Evolutionary conservation across 2,329 filamentous ascomycete species (phyloP).

Genomic region (Tolypocladium album): DNA sequence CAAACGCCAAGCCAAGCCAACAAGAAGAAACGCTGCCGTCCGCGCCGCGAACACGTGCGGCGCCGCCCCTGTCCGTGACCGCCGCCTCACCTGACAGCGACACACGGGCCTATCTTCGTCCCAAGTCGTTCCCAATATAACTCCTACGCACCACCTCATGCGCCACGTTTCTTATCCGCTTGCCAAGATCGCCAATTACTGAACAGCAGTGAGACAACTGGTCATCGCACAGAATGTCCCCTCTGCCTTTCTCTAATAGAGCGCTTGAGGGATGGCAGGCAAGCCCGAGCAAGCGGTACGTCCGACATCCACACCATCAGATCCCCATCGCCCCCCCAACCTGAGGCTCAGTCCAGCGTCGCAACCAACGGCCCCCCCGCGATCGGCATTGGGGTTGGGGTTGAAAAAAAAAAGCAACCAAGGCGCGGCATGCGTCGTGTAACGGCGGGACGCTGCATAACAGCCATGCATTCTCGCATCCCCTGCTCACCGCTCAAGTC

Average conservation of each 20-base stretch:
- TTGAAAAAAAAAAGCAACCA: background rate
- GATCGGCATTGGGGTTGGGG: background rate
- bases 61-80: background rate
- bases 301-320: background rate
- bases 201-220: background rate
- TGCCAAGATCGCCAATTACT: background rate
- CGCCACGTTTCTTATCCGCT: background rate
- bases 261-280: too few species aligned
- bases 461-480: background rate
- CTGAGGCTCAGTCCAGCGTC: background rate
- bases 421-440: background rate
- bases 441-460: background rate
- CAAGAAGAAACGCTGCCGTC: background rate
- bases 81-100: background rate
- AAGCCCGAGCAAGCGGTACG: background rate
- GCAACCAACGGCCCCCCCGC: background rate
- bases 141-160: background rate
- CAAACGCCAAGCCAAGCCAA: too few species aligned
- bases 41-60: background rate
- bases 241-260: too few species aligned
- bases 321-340: background rate
- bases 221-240: too few species aligned
- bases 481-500: background rate
- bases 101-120: background rate
- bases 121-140: background rate